Conservation (phyloP, 1,139 yeast species). For the Scheffersomyces quercinus region DNA sequence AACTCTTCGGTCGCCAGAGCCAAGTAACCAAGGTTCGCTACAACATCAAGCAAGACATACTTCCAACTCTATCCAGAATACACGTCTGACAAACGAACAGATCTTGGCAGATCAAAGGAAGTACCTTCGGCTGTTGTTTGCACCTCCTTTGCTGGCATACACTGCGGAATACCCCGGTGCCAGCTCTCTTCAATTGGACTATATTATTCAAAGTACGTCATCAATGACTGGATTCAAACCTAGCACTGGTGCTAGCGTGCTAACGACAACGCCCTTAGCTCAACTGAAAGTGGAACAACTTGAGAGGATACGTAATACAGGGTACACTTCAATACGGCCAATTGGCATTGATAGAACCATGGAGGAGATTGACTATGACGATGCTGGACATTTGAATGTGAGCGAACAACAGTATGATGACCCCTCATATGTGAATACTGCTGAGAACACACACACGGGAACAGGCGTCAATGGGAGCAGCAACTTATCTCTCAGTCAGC, state of each 20-base stretch:
- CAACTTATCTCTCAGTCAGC: constrained; percentile 4
- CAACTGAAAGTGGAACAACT: constrained; percentile 43
- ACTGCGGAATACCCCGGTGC: constrained; percentile 56
- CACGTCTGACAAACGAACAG: constrained; percentile 10
- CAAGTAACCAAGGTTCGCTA: background rate
- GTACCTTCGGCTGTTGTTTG: constrained; percentile 28
- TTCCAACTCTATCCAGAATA: constrained; percentile 13
- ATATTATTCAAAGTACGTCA: constrained; percentile 27
- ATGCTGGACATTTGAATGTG: constrained; percentile 14
- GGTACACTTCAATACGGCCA: constrained; percentile 52
- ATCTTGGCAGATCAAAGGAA: constrained; percentile 19
- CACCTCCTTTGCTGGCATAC: constrained; percentile 57
- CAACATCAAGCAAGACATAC: constrained; percentile 6
- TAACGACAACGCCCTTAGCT: constrained; percentile 21
- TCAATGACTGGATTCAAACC: constrained; percentile 10
- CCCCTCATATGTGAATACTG: constrained; percentile 13
- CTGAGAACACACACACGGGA: constrained; percentile 13
- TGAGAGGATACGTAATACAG: constrained; percentile 45
- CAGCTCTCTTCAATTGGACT: constrained; percentile 29
- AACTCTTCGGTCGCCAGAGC: background rate
- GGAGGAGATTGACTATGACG: constrained; percentile 42
- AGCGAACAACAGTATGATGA: constrained; percentile 13
- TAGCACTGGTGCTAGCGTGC: constrained; percentile 5
- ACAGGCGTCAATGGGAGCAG: constrained; percentile 9
- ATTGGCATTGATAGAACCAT: constrained; percentile 58